phyloP scores from a whole-genome alignment of 2,329 filamentous ascomycete genomes.

The Aureobasidium musti region DNA sequence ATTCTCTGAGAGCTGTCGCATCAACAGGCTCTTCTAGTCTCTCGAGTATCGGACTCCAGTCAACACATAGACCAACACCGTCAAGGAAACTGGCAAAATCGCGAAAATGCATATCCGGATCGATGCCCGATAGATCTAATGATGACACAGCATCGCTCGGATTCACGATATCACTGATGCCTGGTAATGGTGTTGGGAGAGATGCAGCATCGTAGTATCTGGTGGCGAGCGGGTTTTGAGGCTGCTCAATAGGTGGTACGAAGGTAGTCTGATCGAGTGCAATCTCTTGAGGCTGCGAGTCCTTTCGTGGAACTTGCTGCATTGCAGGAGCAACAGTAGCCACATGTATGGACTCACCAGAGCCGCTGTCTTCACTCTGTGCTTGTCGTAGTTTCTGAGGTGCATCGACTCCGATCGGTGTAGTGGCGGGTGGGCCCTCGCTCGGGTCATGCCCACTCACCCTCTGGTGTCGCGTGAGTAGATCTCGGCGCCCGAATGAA shows the following conservation, averaged over 20 bases:
- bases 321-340: too few relatives aligned
- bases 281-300: neutral
- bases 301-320: neutral
- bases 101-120: neutral
- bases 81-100: slow-evolving; percentile 19
- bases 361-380: neutral
- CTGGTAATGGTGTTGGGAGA: neutral
- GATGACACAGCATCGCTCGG: neutral
- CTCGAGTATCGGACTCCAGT: slow-evolving; percentile 8
- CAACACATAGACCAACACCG: slow-evolving; percentile 6
- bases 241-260: neutral
- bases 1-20: neutral
- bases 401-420: neutral
- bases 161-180: neutral
- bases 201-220: neutral
- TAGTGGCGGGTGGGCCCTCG: neutral
- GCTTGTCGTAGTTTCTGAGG: neutral
- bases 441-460: neutral
- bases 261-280: neutral
- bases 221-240: neutral
- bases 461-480: slow-evolving; percentile 14
- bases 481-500: slow-evolving; percentile 7
- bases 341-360: neutral
- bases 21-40: neutral
- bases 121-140: neutral